phyloP scores from a whole-genome alignment of 768 basidiomycete species.

The Paxillus ammoniavirescens region DNA sequence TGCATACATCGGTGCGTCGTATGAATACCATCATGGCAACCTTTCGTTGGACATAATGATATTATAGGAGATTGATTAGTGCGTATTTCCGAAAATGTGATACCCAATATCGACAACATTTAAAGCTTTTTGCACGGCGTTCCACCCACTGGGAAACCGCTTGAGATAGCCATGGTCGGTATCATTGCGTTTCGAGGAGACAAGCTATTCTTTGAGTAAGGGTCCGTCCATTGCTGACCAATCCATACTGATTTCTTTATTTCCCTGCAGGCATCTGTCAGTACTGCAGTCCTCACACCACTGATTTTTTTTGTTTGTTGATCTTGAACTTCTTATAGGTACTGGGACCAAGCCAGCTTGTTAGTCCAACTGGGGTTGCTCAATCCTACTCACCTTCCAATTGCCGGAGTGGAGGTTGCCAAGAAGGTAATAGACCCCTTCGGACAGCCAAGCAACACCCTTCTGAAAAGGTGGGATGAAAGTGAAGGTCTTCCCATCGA shows the following conservation, averaged over 20 bases:
- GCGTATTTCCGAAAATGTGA: conserved; percentile 10
- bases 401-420: conserved; percentile 40
- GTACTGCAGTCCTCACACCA: neutral
- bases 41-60: neutral
- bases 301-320: neutral
- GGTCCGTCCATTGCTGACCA: neutral
- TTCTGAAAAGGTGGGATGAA: conserved; percentile 36
- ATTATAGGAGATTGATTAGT: conserved; percentile 42
- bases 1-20: conserved; percentile 34
- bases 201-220: conserved; percentile 48
- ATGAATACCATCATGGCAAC: neutral
- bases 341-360: conserved; percentile 50
- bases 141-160: conserved; percentile 35
- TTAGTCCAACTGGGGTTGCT: conserved; percentile 44
- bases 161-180: conserved; percentile 43
- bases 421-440: conserved; percentile 44
- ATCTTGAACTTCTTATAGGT: conserved; percentile 23
- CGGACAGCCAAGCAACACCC: conserved; percentile 36
- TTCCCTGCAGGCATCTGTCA: conserved; percentile 17
- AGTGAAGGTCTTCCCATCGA: conserved; percentile 35
- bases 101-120: conserved; percentile 2
- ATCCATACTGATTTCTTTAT: neutral
- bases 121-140: conserved; percentile 33
- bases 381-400: conserved; percentile 29
- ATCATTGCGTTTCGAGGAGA: conserved; percentile 49